Evolutionary conservation across 257 asterid species (phyloP).

Genomic region (Primulina eburnea): DNA sequence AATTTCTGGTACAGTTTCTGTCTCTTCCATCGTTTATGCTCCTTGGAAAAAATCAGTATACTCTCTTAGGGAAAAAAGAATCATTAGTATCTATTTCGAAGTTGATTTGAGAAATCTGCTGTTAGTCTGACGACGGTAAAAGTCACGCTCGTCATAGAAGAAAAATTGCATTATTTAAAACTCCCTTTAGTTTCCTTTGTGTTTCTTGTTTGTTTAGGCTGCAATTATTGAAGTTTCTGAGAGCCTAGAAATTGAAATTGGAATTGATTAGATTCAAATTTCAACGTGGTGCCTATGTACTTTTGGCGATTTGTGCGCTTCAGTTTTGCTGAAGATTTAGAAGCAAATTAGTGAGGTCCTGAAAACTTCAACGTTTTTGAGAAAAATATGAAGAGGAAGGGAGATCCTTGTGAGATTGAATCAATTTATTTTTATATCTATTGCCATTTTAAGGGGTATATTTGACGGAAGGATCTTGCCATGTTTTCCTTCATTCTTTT

Average conservation of each 20-base stretch:
- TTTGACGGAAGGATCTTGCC: no score
- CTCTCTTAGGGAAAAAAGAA: neutral
- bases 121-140: neutral
- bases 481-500: neutral
- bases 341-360: neutral
- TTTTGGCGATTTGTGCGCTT: neutral
- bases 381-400: no score
- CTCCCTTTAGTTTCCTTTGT: neutral
- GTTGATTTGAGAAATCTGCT: neutral
- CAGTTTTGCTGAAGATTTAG: neutral
- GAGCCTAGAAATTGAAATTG: no score
- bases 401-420: neutral
- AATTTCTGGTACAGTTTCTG: neutral
- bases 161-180: no score
- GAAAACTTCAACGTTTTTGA: neutral
- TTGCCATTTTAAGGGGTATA: neutral
- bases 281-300: neutral
- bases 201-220: no score
- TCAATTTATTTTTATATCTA: neutral
- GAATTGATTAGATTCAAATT: neutral
- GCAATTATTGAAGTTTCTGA: no score
- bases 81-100: neutral
- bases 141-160: neutral
- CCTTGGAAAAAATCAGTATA: neutral
- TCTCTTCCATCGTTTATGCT: neutral